Evolutionary conservation across 345 rosid species (phyloP).

Genomic region (Psidium friedrichsthalianum): DNA sequence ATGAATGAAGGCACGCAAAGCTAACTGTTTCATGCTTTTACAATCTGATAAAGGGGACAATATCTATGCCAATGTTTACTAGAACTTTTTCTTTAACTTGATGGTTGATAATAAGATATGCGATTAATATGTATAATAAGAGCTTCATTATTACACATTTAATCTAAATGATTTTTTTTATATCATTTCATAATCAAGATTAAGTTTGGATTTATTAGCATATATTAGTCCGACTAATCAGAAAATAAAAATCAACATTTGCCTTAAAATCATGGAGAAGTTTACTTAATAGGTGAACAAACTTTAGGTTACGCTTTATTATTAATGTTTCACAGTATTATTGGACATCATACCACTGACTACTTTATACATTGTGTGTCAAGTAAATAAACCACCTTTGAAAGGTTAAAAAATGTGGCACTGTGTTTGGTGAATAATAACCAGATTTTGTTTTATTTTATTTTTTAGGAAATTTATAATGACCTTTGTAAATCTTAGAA

Average conservation of each 20-base stretch:
- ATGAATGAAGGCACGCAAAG: not conserved
- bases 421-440: not conserved
- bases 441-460: rapidly evolving
- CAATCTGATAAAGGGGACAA: slow-evolving; percentile 50
- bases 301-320: not conserved
- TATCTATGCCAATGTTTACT: slow-evolving; percentile 21
- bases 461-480: not conserved
- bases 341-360: not conserved
- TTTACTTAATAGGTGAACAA: not conserved
- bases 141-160: not conserved
- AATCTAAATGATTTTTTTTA: not conserved
- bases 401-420: not conserved
- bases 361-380: not conserved
- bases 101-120: not conserved
- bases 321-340: not conserved
- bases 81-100: not conserved
- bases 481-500: not conserved
- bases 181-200: not conserved
- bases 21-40: not conserved
- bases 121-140: not conserved
- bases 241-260: not conserved
- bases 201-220: not conserved
- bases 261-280: not conserved
- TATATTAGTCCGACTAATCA: not conserved
- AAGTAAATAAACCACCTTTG: not conserved